Base-by-base conservation (phyloP, 371 early-diverging fungal species). In the Rhizomucor miehei region DNA sequence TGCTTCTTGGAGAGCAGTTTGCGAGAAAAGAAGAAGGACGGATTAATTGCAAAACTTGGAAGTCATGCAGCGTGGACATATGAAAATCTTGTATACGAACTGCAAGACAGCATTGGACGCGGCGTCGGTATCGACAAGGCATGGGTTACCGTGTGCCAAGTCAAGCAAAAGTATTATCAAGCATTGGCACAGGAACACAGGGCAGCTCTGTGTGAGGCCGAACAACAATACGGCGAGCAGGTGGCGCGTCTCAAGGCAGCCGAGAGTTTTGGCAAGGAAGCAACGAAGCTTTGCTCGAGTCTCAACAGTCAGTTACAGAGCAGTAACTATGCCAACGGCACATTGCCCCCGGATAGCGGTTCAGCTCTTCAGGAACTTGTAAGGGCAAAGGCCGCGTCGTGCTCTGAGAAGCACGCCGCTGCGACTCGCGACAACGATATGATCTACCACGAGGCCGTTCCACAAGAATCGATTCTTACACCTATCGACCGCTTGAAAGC, bases 391-490 rank as follows among this genome's bases (percentile, higher is more conserved):
- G 67, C 80, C 11, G 82, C 84, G 3, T 48, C 77, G 1, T 82
- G 82, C 51, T 65, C 77, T 0, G 92, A 91, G 45, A 79, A 86
- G 51, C 73, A 79, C 52, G 63, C 66, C 0, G 61, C 68, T 3
- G 84, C 86, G 0, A 74, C 76, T 14, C 87, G 88, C 39, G 98
- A 98, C 75, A 98, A 98, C 59, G 98, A 98, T 60, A 72, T 97
- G 70, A 88, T 98, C 41, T 98, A 98, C 66, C 92, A 95, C 72
- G 95, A 90, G 39, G 57, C 82, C 0, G 92, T 94, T 0, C 97
- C 96, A 6, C 84, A 82, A 57, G 84, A 79, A 48, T 87, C 88
- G 41, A 80, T 89, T 3, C 68, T 98, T 12, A 75, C 89, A 0
- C 82, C 92, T 2, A 79, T 95, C 6, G 95, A 94, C 36, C 91